A percentile compares a stretch with the other conserved stretches of the same genome.
These are phyloP conservation scores for Cydonia oblonga DNA, from an alignment of 331 rosid species.

Conservation along the genomic window DNA sequence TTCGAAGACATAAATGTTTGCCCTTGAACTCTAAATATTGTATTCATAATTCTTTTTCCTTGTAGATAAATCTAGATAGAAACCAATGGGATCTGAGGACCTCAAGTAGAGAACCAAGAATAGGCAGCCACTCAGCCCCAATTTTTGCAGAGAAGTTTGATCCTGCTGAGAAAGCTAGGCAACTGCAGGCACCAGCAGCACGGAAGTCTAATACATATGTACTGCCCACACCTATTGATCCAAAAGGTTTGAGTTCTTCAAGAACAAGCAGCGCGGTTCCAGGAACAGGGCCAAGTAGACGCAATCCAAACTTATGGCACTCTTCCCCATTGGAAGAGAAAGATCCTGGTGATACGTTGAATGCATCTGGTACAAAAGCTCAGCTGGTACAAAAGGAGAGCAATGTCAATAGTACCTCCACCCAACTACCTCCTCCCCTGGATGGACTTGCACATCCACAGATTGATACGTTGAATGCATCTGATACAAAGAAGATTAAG, in stretches of 20 bases:
- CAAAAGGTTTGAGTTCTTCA: slow-evolving; percentile 32
- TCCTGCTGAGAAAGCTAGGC: slow-evolving; percentile 66
- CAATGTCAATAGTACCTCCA: slow-evolving; percentile 31
- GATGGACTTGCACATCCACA: slow-evolving; percentile 46
- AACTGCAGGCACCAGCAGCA: slow-evolving; percentile 30
- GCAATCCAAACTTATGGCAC: slow-evolving; percentile 51
- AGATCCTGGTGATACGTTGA: slow-evolving; percentile 12
- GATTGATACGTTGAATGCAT: slow-evolving; percentile 29
- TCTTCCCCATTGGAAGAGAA: slow-evolving; percentile 64
- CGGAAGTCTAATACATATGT: slow-evolving; percentile 59
- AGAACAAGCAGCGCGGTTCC: slow-evolving; percentile 32
- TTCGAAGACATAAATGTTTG: neutral
- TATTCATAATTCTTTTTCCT: slow-evolving; percentile 13
- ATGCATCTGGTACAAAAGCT: slow-evolving; percentile 9
- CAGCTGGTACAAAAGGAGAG: slow-evolving; percentile 47
- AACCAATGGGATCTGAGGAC: slow-evolving; percentile 43
- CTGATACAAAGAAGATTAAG: slow-evolving; percentile 39
- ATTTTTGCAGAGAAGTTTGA: slow-evolving; percentile 69
- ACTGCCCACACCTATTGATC: slow-evolving; percentile 67
- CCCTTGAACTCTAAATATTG: neutral
- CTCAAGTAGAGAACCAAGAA: slow-evolving; percentile 40
- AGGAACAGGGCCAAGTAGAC: slow-evolving; percentile 43
- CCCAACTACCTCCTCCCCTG: slow-evolving; percentile 52
- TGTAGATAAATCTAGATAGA: slow-evolving; percentile 51
- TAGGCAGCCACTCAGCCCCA: slow-evolving; percentile 78